Percentiles rank a stretch among this genome's conserved stretches.
Conservation (phyloP, 495 filamentous ascomycete genomes). For the Hypoxylon lenormandii region DNA sequence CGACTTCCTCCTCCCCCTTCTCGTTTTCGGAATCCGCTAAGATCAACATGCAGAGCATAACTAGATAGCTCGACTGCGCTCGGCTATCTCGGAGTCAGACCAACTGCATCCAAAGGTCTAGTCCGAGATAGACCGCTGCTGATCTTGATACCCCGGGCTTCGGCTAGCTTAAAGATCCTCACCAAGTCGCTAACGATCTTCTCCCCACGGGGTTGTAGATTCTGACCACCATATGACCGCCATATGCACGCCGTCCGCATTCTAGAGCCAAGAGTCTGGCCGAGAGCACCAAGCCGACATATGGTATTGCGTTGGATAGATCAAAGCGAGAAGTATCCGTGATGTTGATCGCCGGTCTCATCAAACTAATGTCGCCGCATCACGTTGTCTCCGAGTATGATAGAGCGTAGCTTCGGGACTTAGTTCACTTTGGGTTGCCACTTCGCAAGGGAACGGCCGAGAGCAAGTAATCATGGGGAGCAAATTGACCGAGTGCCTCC, state of each 20-base stretch:
- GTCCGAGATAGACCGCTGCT: conserved; percentile 1
- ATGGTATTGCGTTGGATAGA: background rate
- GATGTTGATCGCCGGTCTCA: background rate
- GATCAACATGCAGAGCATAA: background rate
- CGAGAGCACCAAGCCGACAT: background rate
- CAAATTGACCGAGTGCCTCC: conserved; percentile 29
- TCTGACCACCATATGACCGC: no score
- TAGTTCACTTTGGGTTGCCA: background rate
- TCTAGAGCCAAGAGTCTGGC: background rate
- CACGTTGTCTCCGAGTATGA: conserved; percentile 1
- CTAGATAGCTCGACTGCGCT: background rate
- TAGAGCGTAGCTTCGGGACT: conserved; percentile 3
- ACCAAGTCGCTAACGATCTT: background rate
- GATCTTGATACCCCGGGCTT: background rate
- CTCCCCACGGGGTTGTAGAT: conserved; percentile 1
- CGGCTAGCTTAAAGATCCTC: background rate
- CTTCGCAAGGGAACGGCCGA: conserved; percentile 11
- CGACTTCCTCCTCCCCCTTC: no score
- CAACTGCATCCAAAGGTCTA: background rate
- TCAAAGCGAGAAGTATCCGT: background rate
- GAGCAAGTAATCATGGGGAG: background rate
- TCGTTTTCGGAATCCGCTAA: no score
- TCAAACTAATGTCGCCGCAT: conserved; percentile 9
- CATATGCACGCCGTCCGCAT: background rate
- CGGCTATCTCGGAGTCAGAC: background rate